phyloP scores from a whole-genome alignment of 257 asterid genomes.

The Forsythia viridissima region DNA sequence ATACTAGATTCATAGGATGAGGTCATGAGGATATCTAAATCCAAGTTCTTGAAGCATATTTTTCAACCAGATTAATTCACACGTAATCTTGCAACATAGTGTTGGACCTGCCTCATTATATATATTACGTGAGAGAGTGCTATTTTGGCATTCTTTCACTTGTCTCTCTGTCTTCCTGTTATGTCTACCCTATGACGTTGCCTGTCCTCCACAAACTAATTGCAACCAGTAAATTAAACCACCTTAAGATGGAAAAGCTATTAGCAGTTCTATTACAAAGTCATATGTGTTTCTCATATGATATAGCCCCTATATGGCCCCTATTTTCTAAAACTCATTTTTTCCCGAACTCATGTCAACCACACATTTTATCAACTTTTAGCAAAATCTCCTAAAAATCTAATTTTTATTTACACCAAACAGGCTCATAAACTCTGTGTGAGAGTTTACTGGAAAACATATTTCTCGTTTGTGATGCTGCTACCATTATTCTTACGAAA shows the following conservation, averaged over 20 bases:
- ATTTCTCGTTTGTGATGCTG: neutral
- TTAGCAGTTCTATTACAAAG: neutral
- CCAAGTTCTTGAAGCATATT: neutral
- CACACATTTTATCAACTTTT: no score
- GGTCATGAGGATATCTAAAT: neutral
- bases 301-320: neutral
- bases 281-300: neutral
- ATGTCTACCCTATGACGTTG: neutral
- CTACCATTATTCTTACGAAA: neutral
- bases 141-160: slow-evolving; percentile 5
- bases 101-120: neutral
- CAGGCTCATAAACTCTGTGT: neutral
- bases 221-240: neutral
- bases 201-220: neutral
- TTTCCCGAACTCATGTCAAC: no score
- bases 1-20: neutral
- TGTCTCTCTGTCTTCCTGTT: neutral
- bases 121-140: neutral
- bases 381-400: no score
- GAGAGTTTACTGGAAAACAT: neutral
- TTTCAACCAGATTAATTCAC: neutral
- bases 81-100: neutral
- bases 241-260: neutral
- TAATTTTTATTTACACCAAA: no score
- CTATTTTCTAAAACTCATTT: no score